A percentile compares a stretch with the other conserved stretches of the same genome.
phyloP scores from a whole-genome alignment of 805 yeast species.

The Tetrapisispora fleetii region DNA sequence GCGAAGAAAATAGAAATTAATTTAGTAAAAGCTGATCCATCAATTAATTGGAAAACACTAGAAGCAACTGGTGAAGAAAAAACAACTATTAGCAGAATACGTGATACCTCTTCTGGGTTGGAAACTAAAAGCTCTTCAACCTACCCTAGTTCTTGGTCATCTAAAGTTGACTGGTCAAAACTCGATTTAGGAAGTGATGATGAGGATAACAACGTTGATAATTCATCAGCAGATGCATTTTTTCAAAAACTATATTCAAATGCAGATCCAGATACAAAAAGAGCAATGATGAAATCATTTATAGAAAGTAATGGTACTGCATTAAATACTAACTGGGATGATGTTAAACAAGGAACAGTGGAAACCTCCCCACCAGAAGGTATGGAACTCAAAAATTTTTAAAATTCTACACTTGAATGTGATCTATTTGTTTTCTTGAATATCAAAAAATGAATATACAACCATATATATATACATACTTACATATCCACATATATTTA shows the following conservation, averaged over 20 bases:
- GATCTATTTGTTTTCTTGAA: neutral
- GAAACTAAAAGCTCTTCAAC: neutral
- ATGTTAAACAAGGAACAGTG: constrained; percentile 56
- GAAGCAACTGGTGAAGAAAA: constrained; percentile 10
- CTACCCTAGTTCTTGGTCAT: constrained; percentile 59
- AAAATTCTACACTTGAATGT: neutral
- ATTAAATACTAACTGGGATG: constrained; percentile 87
- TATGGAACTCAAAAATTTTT: constrained; percentile 40
- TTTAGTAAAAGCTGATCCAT: constrained; percentile 36
- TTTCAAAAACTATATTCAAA: constrained; percentile 64
- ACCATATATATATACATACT: no score
- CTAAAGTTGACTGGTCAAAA: constrained; percentile 60
- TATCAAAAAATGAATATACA: neutral
- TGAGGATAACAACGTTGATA: constrained; percentile 34
- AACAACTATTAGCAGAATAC: neutral
- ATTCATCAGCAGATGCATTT: constrained; percentile 51
- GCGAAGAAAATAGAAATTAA: constrained; percentile 67
- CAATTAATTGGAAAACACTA: constrained; percentile 45
- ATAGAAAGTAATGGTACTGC: constrained; percentile 92
- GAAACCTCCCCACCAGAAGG: constrained; percentile 71
- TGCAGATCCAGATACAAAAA: constrained; percentile 76
- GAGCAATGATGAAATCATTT: constrained; percentile 96
- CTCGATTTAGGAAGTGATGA: constrained; percentile 37
- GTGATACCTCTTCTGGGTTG: neutral
- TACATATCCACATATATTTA: no score